Evolutionary conservation across 2,329 filamentous ascomycete species (phyloP).

Genomic region (Emydomyces testavorans): DNA sequence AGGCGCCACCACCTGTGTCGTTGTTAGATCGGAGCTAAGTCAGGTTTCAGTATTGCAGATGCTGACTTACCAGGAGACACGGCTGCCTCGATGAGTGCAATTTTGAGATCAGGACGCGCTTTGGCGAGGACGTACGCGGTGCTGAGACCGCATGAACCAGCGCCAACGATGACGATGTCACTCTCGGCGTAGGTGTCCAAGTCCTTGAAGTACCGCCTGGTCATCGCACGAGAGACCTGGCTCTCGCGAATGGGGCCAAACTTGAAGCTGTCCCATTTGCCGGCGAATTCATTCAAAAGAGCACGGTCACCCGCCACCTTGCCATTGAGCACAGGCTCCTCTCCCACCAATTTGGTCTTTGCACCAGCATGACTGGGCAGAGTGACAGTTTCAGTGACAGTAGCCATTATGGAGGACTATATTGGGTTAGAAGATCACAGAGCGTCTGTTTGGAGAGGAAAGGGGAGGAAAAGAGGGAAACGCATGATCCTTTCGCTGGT

Average conservation of each 20-base stretch:
- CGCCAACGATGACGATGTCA: constrained; percentile 86
- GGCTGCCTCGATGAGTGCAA: constrained; percentile 78
- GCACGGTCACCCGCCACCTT: constrained; percentile 38
- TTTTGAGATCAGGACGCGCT: constrained; percentile 77
- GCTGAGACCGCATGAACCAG: constrained; percentile 76
- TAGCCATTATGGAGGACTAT: constrained; percentile 52
- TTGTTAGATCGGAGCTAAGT: not conserved
- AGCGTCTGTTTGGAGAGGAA: constrained; percentile 20
- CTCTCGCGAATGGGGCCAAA: constrained; percentile 84
- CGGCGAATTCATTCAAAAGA: constrained; percentile 54
- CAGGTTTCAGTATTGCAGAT: not conserved
- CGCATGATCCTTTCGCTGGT: constrained; percentile 99
- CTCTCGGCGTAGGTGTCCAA: constrained; percentile 81
- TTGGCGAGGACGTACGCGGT: constrained; percentile 75
- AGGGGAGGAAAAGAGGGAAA: constrained; percentile 39
- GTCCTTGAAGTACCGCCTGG: constrained; percentile 81
- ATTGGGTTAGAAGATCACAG: constrained; percentile 25
- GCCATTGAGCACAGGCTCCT: constrained; percentile 24
- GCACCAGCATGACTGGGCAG: constrained; percentile 26
- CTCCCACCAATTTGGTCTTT: constrained; percentile 37
- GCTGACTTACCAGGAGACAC: constrained; percentile 55
- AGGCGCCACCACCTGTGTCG: constrained; percentile 62
- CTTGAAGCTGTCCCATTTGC: constrained; percentile 69
- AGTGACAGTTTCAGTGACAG: constrained; percentile 42
- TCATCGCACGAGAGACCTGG: constrained; percentile 89